A percentile compares a stretch with the other conserved stretches of the same genome.
Evolutionary conservation across 2,329 filamentous ascomycete species (phyloP).

Genomic region (Tetracladium maxilliforme): DNA sequence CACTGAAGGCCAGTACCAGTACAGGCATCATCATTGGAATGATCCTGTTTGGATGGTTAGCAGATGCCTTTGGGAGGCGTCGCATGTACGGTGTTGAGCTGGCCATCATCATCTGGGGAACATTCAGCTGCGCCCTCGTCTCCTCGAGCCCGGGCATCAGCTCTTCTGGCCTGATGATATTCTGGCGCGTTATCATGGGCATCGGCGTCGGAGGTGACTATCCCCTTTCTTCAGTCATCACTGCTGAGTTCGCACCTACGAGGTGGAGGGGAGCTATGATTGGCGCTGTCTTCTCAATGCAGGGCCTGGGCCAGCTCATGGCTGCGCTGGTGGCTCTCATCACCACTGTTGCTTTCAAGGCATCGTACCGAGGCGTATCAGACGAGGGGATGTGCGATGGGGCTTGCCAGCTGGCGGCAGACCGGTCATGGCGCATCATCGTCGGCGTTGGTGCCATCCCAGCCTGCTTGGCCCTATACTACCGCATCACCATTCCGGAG

Average conservation of each 20-base stretch:
- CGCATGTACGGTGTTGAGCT: constrained; percentile 73
- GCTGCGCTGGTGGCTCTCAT: constrained; percentile 59
- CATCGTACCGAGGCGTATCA: constrained; percentile 25
- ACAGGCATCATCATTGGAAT: constrained; percentile 69
- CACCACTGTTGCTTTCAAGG: constrained; percentile 49
- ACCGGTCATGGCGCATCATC: constrained; percentile 71
- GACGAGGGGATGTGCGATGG: constrained; percentile 37
- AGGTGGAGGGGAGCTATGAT: constrained; percentile 76
- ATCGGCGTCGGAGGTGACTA: constrained; percentile 74
- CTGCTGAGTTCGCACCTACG: constrained; percentile 63
- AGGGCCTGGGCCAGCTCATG: constrained; percentile 64
- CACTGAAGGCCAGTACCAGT: constrained; percentile 70
- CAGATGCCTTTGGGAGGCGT: constrained; percentile 62
- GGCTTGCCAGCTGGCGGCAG: constrained; percentile 53
- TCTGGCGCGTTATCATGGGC: constrained; percentile 68
- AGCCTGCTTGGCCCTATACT: constrained; percentile 69
- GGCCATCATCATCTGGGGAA: constrained; percentile 56
- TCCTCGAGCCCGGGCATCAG: constrained; percentile 45
- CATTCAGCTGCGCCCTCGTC: constrained; percentile 50
- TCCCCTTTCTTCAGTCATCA: constrained; percentile 67
- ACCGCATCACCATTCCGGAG: constrained; percentile 73
- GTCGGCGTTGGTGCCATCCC: constrained; percentile 69
- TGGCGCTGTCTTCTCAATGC: constrained; percentile 73
- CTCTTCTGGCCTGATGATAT: constrained; percentile 47
- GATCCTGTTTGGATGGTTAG: constrained; percentile 61